A percentile compares a stretch with the other conserved stretches of the same genome.
These are phyloP conservation scores for Trichoderma gamsii DNA, from an alignment of 495 filamentous ascomycete species.

Conservation along the genomic window DNA sequence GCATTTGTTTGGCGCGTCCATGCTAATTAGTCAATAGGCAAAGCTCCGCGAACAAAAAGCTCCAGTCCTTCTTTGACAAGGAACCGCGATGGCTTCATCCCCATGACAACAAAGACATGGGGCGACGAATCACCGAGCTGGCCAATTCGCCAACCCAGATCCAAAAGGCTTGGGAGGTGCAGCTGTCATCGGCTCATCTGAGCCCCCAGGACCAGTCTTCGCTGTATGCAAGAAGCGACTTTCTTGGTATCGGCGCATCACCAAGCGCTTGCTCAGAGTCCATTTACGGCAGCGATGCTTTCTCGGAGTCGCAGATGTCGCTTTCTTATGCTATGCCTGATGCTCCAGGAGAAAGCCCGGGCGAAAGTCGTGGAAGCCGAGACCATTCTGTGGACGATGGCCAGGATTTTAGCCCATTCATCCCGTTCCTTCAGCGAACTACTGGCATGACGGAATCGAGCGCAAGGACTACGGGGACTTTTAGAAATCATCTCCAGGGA, in stretches of 20 bases:
- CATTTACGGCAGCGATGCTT: neutral
- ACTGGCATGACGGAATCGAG: constrained; percentile 28
- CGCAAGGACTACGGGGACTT: constrained; percentile 26
- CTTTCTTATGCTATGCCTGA: neutral
- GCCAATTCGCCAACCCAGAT: constrained; percentile 17
- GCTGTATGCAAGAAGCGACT: neutral
- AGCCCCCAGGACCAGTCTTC: neutral
- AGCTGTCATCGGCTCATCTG: neutral
- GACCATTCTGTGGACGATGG: neutral
- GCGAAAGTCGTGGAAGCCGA: neutral
- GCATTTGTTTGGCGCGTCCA: no score
- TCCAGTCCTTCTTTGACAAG: constrained; percentile 41
- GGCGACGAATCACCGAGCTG: constrained; percentile 31
- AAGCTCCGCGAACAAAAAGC: constrained; percentile 44
- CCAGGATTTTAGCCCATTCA: neutral
- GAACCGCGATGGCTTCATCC: constrained; percentile 43
- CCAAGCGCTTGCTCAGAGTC: neutral
- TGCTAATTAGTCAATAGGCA: constrained; percentile 23
- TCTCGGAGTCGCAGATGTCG: neutral
- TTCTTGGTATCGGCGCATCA: neutral
- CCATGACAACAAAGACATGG: constrained; percentile 38
- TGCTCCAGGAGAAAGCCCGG: neutral
- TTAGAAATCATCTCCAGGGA: constrained; percentile 23
- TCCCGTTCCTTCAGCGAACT: constrained; percentile 13
- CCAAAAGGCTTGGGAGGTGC: neutral